These are phyloP conservation scores for Ophiocordyceps sinensis DNA, from an alignment of 2,329 filamentous ascomycete species.

Conservation along the genomic window DNA sequence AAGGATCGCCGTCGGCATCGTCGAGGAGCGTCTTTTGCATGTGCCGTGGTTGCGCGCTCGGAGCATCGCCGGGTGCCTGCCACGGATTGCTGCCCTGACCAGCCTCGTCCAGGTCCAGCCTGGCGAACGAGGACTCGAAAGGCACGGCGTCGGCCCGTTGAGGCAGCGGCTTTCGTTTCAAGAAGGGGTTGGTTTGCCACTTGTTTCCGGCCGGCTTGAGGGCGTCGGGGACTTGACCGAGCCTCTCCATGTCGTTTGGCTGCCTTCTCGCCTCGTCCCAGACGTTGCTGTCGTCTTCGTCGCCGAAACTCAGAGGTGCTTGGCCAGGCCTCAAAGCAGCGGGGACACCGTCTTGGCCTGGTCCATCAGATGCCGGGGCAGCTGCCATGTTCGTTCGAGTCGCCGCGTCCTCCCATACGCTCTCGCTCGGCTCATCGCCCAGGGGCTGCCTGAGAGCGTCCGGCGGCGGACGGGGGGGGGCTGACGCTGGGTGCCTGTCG, in stretches of 20 bases:
- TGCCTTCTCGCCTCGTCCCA: constrained; percentile 15
- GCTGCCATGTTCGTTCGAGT: not conserved
- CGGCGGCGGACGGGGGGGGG: not conserved
- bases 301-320: constrained; percentile 6
- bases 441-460: constrained; percentile 8
- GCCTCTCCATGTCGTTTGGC: constrained; percentile 1
- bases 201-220: constrained; percentile 19
- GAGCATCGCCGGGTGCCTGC: constrained; percentile 13
- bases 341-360: constrained; percentile 11
- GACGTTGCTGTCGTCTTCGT: constrained; percentile 14
- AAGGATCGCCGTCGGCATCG: constrained; percentile 15
- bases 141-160: constrained; percentile 8
- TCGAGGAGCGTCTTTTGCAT: constrained; percentile 7
- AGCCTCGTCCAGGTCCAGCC: constrained; percentile 26
- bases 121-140: constrained; percentile 24
- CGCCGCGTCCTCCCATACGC: constrained; percentile 11
- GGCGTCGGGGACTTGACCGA: constrained; percentile 14
- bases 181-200: constrained; percentile 37
- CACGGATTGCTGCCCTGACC: constrained; percentile 22
- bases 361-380: not conserved
- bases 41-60: not conserved
- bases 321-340: constrained; percentile 18
- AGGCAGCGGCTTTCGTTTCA: constrained; percentile 26
- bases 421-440: constrained; percentile 8
- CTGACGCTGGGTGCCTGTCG: not conserved